Evolutionary conservation across 148 eudicot genomes (phyloP).

Genomic region (Salicornia ramosissima): DNA sequence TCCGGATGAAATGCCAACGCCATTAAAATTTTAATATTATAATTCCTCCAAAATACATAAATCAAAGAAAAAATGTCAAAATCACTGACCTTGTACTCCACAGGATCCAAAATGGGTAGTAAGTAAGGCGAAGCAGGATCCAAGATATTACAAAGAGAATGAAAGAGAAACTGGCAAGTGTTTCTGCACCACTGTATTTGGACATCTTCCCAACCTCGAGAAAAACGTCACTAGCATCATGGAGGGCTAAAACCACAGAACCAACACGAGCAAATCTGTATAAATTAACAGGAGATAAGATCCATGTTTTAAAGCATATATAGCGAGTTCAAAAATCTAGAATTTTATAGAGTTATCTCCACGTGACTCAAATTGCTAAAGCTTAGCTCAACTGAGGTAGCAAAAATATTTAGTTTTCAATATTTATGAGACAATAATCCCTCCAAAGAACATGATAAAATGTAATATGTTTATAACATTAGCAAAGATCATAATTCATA

Average conservation of each 20-base stretch:
- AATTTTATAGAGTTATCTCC: not conserved
- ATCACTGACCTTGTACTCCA: slow-evolving; percentile 85
- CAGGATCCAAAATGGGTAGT: slow-evolving; percentile 86
- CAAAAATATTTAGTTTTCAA: not conserved
- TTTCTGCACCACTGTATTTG: slow-evolving; percentile 76
- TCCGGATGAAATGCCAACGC: not conserved
- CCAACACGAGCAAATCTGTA: slow-evolving; percentile 92
- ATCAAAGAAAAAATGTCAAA: not conserved
- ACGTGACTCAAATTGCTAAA: not conserved
- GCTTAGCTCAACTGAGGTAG: not conserved
- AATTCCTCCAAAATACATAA: slow-evolving; percentile 1
- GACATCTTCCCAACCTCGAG: slow-evolving; percentile 97
- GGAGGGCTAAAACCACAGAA: slow-evolving; percentile 81
- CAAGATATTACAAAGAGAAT: slow-evolving; percentile 77
- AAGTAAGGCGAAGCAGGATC: slow-evolving; percentile 84
- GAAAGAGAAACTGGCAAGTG: slow-evolving; percentile 74
- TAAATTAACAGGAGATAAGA: not conserved
- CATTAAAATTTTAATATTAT: not conserved
- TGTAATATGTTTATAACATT: not conserved
- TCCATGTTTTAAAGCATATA: not conserved
- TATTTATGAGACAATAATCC: not conserved
- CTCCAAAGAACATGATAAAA: not conserved
- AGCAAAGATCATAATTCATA: not conserved
- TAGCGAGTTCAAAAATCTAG: not conserved
- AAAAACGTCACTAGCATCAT: slow-evolving; percentile 93